Base-by-base conservation (phyloP, 148 eudicot genomes). In the Diospyros lotus region DNA sequence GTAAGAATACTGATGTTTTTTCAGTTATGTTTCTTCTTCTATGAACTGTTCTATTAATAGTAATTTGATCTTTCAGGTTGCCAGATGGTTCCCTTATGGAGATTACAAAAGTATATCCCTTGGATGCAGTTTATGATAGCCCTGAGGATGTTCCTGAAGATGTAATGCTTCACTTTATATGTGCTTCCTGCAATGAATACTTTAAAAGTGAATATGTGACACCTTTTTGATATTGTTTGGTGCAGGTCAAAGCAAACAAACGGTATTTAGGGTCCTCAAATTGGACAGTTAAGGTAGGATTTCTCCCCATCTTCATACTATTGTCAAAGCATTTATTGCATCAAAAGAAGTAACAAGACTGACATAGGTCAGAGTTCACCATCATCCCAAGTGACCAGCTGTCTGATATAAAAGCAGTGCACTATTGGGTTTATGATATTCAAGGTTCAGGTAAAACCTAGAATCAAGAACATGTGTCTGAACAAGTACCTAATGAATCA, bases 111-210 rank as follows among this genome's bases (percentile, higher is more conserved):
- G 85, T 95, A 51, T 95, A 95, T 81, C 96, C 98, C n/a, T 74
- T 95, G 53, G 99, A 95, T 86, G 99, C 99, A 60, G 93, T 95
- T 78, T 95, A 65, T 84, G 99, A 95, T 76, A 79, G 67, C 72
- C 94, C 86, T 52, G 99, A 95, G 81, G 99, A 95, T 89, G 97
- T 95, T 74, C 99, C 98, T 40, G 99, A 95, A 82, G 94, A 92
- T 84, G 99, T 95, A 90, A 81, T 84, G 51, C 43, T 12, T 4
- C 8, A n/a, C 8, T 15, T 14, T n/a, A 40, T 12, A 28, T 40
- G 58, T 13, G 18, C 5, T 50, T 51, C 58, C 7, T 51, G 28
- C 45, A 66, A 13, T 60, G 63, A 42, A n/a, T 10, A 68, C 46
- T 51, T 1, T 63, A 39, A 1, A 38, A 2, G 53, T 6, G 17